Base-by-base conservation (phyloP, 75 land plant genomes). In the Cunninghamia lanceolata region DNA sequence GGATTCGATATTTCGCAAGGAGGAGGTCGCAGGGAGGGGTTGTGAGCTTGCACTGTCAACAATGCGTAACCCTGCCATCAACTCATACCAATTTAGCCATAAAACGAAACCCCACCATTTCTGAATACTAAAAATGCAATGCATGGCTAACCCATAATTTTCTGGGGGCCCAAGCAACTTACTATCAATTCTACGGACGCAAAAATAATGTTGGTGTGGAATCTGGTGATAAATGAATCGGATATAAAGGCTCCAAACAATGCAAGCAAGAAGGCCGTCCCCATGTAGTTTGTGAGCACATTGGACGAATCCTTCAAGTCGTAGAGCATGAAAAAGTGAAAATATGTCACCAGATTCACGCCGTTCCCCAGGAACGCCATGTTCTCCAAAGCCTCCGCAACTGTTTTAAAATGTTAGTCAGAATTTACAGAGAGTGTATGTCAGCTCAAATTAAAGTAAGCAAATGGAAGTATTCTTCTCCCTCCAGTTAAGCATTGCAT, bases 221-320 rank as follows among this genome's bases (percentile, higher is more conserved):
- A 91, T 66, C 93, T 56, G 56, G 93, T 88, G 85, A 90, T 84
- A 87, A 91, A 93, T 52, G 94, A 92, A 79, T 94, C 95, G 3
- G 94, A 94, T 19, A 94, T 54, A 86, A 93, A 94, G 17, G 94
- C 95, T 9, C 95, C 95, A 14, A 94, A 87, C 19, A 94, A 92
- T 39, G 94, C 89, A 3, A 94, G 93, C 81, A 93, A 89, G 85
- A 94, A 94, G 36, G 94, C 89, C 1, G 95, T 93, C 17, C 95
- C 95, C 95, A 94, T 93, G 90, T 93, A 94, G 77, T 93, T 91
- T 38, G 95, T 93, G 87, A 93, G 93, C 9, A 88, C 82, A 82
- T 86, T 94, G 8, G 95, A 89, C 7, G 94, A 78, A 56, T 83
- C 81, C 0, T 92, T 82, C 30, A 92, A 90, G 3, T 89, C 85